Conservation (phyloP, 2,329 filamentous ascomycete species). For the Stromatinia cepivora region DNA sequence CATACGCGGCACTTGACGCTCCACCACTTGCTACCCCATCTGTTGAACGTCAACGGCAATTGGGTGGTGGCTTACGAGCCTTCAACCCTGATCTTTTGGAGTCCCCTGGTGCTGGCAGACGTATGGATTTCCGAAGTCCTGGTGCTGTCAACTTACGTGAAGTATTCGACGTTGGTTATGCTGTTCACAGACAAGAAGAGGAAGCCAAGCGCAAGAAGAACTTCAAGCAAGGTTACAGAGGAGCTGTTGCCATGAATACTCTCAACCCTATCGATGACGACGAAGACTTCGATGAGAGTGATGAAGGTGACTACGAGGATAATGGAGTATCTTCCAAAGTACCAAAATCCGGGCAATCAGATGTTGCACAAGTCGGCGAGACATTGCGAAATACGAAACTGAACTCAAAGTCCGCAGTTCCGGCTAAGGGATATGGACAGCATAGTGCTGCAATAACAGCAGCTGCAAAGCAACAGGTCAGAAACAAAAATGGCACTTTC, state of each 20-base stretch:
- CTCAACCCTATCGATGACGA: slow-evolving; percentile 65
- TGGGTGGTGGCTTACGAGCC: slow-evolving; percentile 43
- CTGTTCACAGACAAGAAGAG: slow-evolving; percentile 94
- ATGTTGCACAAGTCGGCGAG: slow-evolving; percentile 75
- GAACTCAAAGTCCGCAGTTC: slow-evolving; percentile 60
- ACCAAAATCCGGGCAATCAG: slow-evolving; percentile 60
- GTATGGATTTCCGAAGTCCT: slow-evolving; percentile 91
- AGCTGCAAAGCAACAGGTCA: slow-evolving; percentile 78
- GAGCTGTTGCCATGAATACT: slow-evolving; percentile 62
- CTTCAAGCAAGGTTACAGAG: slow-evolving; percentile 67
- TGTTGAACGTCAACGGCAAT: slow-evolving; percentile 41
- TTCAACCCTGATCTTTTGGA: slow-evolving; percentile 59
- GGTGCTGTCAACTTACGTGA: slow-evolving; percentile 94
- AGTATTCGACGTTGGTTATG: slow-evolving; percentile 97
- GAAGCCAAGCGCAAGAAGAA: slow-evolving; percentile 91
- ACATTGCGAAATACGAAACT: slow-evolving; percentile 84
- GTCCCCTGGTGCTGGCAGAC: slow-evolving; percentile 61
- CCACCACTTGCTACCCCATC: slow-evolving; percentile 71
- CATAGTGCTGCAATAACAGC: slow-evolving; percentile 82
- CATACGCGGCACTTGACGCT: slow-evolving; percentile 65
- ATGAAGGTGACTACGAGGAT: slow-evolving; percentile 60
- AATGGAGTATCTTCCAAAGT: slow-evolving; percentile 60
- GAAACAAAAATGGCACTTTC: slow-evolving; percentile 75
- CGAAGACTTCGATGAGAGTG: slow-evolving; percentile 65
- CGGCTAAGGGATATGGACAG: slow-evolving; percentile 75